phyloP scores from a whole-genome alignment of 2,329 filamentous ascomycete genomes.

The Neoarthrinium moseri region DNA sequence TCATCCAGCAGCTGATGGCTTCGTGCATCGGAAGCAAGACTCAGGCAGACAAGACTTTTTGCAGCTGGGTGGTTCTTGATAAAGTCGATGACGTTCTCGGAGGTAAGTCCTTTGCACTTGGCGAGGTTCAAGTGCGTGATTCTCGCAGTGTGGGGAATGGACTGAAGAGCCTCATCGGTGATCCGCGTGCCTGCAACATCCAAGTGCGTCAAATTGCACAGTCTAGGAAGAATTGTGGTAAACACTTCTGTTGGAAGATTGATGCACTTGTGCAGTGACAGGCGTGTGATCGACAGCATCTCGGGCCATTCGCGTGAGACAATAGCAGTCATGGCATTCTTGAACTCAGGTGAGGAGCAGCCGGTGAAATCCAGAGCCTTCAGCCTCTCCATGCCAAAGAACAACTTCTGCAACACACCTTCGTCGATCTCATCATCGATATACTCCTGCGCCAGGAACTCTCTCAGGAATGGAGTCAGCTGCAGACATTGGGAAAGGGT shows the following conservation, averaged over 20 bases:
- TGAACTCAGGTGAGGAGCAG: slow-evolving; percentile 68
- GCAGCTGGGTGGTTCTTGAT: slow-evolving; percentile 69
- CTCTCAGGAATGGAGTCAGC: slow-evolving; percentile 70
- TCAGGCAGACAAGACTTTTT: slow-evolving; percentile 66
- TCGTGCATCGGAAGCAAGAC: slow-evolving; percentile 69
- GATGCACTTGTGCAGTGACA: slow-evolving; percentile 78
- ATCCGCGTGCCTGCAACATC: slow-evolving; percentile 78
- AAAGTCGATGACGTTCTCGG: slow-evolving; percentile 67
- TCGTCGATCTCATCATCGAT: slow-evolving; percentile 72
- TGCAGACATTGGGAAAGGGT: slow-evolving; percentile 71
- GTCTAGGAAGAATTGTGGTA: slow-evolving; percentile 68
- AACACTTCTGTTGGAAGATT: slow-evolving; percentile 67
- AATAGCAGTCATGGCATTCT: slow-evolving; percentile 59
- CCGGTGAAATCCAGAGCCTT: slow-evolving; percentile 75
- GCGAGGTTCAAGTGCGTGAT: slow-evolving; percentile 78
- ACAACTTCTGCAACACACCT: slow-evolving; percentile 68
- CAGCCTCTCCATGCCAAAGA: slow-evolving; percentile 63
- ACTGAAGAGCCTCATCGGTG: slow-evolving; percentile 67
- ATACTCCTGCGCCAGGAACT: slow-evolving; percentile 79
- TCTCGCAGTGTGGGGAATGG: slow-evolving; percentile 68
- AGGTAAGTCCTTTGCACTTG: slow-evolving; percentile 70
- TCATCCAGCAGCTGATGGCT: slow-evolving; percentile 70
- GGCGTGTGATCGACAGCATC: slow-evolving; percentile 58
- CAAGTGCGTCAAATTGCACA: slow-evolving; percentile 69
- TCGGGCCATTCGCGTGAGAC: slow-evolving; percentile 53